Base-by-base conservation (phyloP, 2,329 filamentous ascomycete species). In the Akanthomyces muscarius region DNA sequence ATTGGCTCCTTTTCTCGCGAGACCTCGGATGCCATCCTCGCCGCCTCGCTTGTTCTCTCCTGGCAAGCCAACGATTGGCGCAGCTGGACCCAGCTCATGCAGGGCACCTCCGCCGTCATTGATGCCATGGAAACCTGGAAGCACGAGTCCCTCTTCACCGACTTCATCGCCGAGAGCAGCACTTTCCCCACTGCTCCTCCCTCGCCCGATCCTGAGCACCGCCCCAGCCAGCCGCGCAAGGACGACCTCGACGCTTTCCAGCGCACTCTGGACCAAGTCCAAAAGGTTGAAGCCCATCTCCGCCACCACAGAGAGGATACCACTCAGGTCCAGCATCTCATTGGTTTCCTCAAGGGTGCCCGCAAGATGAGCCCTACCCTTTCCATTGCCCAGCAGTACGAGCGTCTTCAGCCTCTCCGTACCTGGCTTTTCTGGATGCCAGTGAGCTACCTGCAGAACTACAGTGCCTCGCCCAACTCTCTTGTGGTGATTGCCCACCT, bases 11-110 rank as follows among this genome's bases (percentile, higher is more conserved):
- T 98, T 76, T 96, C 90, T 2, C 87, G 87, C 69, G 87, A 89
- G 59, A 96, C 92, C 65, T 94, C 92, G 2, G 94, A 99, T 76
- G 92, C 93, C 50, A 89, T 97, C 66, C 83, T 99, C 61, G 94
- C 93, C 30, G 91, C 93, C 38, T 97, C 94, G 30, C 86, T 97
- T 51, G 85, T 98, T 54, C 83, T 99, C 56, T 96, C 93, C 44
- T 98, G 95, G 93, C 94, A 98, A 79, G 91, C 92, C 62, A 95
- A 89, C 65, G 94, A 98, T 79, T 98, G 93, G 94, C 89, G 89
- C 75, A 90, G 89, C 76, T 98, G 94, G 94, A 92, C 89, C 66
- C 93, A 93, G 68, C 81, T 97, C 65, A 95, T 97, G 82, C 90
- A 94, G 71, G 94, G 93, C 64, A 93, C 93, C 65, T 92, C 90